Base-by-base conservation (phyloP, 2,329 filamentous ascomycete genomes). In the Botrytis porri region DNA sequence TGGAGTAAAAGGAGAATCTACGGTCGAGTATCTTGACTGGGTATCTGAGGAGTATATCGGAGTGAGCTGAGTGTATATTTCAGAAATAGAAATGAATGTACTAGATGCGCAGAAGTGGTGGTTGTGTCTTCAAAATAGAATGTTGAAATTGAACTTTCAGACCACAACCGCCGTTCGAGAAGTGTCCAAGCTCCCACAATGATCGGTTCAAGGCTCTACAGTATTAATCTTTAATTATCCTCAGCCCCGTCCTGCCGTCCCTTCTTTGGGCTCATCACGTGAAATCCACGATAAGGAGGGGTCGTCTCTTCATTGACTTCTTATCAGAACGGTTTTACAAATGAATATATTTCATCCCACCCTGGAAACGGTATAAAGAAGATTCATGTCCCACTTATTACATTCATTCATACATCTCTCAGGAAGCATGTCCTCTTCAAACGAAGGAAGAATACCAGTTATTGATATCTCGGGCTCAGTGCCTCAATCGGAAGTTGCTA, bases 381-480 rank as follows among this genome's bases (percentile, higher is more conserved):
- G 35, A 41, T 18, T 20, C n/a, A 45, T 16, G n/a, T 69, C 37
- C 51, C 41, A 65, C 43, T 65, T 48, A 22, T 65, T 48, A 22
- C 29, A 48, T 32, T 35, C 45, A 20, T 37, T 37, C 63, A 65
- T 9, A 65, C 41, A 48, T n/a, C 3, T 16, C 22, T n/a, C 32
- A 54, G 9, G 2, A 57, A 57, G 41, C 69, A 71, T 71, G 69
- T 71, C 59, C 35, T 64, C 69, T 32, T 65, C 32, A 48, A 29
- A 71, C 64, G 35, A 71, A 37, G 60, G 69, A 8, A 76, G 75
- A 37, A 94, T 98, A 57, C 94, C 95, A 35, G 85, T 98, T 70
- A 93, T 98, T 77, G 92, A 98, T 81, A 90, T 97, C 76, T 91
- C 90, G 6, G 85, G 87, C 29, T 84, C 86, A 8, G 85, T 86